Conservation (phyloP, 1,139 yeast species). For the Casaregolazyma suthepensis region DNA sequence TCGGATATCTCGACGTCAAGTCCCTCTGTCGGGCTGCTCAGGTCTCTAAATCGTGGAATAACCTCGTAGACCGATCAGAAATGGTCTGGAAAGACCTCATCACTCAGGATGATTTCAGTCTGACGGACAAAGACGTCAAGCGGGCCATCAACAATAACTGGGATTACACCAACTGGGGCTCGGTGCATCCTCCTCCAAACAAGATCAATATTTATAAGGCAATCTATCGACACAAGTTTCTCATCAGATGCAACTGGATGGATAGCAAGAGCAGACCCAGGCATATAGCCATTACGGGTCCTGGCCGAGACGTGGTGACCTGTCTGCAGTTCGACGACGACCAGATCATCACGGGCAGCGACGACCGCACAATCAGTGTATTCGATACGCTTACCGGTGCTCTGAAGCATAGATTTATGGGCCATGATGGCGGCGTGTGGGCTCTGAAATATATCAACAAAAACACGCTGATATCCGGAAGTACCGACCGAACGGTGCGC, state of each 20-base stretch:
- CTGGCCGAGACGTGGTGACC: constrained; percentile 80
- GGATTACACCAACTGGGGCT: constrained; percentile 33
- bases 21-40: constrained; percentile 57
- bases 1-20: constrained; percentile 57
- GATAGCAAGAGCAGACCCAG: constrained; percentile 65
- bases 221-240: constrained; percentile 58
- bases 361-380: constrained; percentile 74
- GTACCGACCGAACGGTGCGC: constrained; percentile 86
- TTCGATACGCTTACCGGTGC: constrained; percentile 73
- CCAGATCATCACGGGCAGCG: constrained; percentile 88
- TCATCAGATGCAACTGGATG: constrained; percentile 78
- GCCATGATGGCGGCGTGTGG: constrained; percentile 99
- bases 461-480: constrained; percentile 72
- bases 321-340: constrained; percentile 92
- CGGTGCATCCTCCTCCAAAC: constrained; percentile 4
- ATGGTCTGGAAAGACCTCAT: constrained; percentile 36
- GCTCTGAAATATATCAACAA: constrained; percentile 81
- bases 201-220: constrained; percentile 41
- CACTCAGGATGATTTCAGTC: constrained; percentile 27
- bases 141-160: constrained; percentile 31
- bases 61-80: constrained; percentile 51
- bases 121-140: constrained; percentile 24
- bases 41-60: constrained; percentile 69
- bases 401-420: constrained; percentile 46
- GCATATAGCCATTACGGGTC: constrained; percentile 65